Percentiles rank a stretch among this genome's conserved stretches.
These are phyloP conservation scores for Aspergillus candidus DNA, from an alignment of 2,329 filamentous ascomycete species.

Conservation along the genomic window DNA sequence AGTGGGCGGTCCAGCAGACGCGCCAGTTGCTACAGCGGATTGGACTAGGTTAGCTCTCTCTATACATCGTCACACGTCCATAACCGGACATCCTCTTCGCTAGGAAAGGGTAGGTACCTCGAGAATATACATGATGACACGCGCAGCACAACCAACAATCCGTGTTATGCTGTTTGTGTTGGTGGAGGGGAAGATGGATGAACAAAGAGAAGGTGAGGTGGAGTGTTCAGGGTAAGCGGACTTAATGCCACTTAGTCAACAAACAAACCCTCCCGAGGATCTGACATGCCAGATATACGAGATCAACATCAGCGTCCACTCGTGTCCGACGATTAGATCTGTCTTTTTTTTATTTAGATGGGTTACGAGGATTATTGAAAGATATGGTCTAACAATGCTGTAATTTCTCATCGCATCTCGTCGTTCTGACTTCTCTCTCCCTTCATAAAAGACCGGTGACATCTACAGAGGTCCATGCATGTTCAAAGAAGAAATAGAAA, in stretches of 20 bases:
- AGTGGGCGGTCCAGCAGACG: constrained; percentile 81
- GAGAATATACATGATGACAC: constrained; percentile 30
- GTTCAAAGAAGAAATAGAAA: constrained; percentile 15
- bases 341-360: too few species aligned
- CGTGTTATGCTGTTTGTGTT: constrained; percentile 10
- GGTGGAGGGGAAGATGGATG: constrained; percentile 8
- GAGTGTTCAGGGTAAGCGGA: too few species aligned
- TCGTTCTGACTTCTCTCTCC: constrained; percentile 7
- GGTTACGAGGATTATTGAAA: too few species aligned
- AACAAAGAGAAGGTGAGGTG: not conserved
- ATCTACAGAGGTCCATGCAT: constrained; percentile 21
- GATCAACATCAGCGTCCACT: too few species aligned
- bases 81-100: not conserved
- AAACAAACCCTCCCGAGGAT: not conserved
- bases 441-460: constrained; percentile 1
- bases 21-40: constrained; percentile 57
- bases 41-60: constrained; percentile 11
- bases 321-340: too few species aligned
- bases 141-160: constrained; percentile 14
- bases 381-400: not conserved
- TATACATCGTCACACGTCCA: not conserved
- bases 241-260: constrained; percentile 3
- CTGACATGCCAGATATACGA: too few species aligned
- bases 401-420: constrained; percentile 13
- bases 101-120: constrained; percentile 19